These are phyloP conservation scores for Chalciporus chontae DNA, from an alignment of 768 basidiomycete genomes.

Conservation along the genomic window DNA sequence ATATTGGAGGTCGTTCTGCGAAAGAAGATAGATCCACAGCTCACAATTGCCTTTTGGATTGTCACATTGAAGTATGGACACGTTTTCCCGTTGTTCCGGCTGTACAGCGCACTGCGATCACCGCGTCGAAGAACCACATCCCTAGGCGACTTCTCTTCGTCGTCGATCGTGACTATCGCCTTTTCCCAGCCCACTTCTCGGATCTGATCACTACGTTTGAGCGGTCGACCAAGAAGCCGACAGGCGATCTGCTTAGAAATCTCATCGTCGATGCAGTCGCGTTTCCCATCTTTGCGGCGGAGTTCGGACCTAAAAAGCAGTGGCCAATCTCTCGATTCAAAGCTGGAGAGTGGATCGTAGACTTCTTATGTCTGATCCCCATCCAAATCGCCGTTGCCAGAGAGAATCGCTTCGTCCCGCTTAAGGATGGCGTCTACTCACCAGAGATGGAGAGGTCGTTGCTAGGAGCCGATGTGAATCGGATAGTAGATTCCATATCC, in stretches of 20 bases:
- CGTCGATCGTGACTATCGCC: slow-evolving; percentile 32
- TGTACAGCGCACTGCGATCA: slow-evolving; percentile 39
- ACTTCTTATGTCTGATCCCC: slow-evolving; percentile 60
- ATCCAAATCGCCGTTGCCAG: slow-evolving; percentile 59
- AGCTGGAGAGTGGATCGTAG: slow-evolving; percentile 60
- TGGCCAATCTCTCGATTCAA: slow-evolving; percentile 38
- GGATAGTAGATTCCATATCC: slow-evolving; percentile 52
- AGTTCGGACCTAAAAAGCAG: slow-evolving; percentile 5
- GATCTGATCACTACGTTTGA: slow-evolving; percentile 48
- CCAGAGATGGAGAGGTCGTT: slow-evolving; percentile 47
- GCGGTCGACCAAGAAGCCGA: slow-evolving; percentile 48
- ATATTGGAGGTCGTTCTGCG: slow-evolving; percentile 15
- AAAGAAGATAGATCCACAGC: slow-evolving; percentile 21
- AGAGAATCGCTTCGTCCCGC: slow-evolving; percentile 58
- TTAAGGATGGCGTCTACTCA: slow-evolving; percentile 55
- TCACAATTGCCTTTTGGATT: slow-evolving; percentile 52
- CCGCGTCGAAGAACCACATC: slow-evolving; percentile 31
- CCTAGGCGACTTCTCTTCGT: slow-evolving; percentile 42
- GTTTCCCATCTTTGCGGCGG: slow-evolving; percentile 23
- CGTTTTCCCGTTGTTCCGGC: slow-evolving; percentile 57
- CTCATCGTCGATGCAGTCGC: slow-evolving; percentile 32
- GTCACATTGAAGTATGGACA: slow-evolving; percentile 55
- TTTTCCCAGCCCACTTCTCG: slow-evolving; percentile 40
- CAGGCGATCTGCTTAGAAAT: slow-evolving; percentile 38
- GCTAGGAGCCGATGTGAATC: slow-evolving; percentile 55